Percentiles rank a stretch among this genome's conserved stretches.
phyloP scores from a whole-genome alignment of 1,284 basidiomycete genomes.

The Sporisorium iseilematis-ciliati region DNA sequence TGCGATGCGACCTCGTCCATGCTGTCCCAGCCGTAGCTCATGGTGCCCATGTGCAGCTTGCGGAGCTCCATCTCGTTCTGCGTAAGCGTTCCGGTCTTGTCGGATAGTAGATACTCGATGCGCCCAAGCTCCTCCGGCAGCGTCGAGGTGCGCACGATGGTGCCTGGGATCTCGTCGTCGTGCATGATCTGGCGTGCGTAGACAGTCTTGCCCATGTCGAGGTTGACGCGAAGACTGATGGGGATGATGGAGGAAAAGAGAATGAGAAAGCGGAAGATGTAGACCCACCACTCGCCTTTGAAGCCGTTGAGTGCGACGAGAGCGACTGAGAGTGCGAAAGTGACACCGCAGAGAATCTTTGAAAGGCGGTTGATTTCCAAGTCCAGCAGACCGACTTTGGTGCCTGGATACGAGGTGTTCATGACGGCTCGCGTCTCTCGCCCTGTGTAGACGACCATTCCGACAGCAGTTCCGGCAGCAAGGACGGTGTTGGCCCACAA shows the following conservation, averaged over 20 bases:
- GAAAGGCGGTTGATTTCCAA: slow-evolving; percentile 94
- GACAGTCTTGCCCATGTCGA: slow-evolving; percentile 99
- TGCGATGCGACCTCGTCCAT: slow-evolving; percentile 98
- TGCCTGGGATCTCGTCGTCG: slow-evolving; percentile 90
- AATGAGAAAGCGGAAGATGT: slow-evolving; percentile 95
- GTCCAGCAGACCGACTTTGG: slow-evolving; percentile 92
- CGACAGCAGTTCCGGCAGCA: slow-evolving; percentile 91
- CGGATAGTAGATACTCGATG: slow-evolving; percentile 93
- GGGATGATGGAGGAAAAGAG: slow-evolving; percentile 99
- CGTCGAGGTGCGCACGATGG: slow-evolving; percentile 95
- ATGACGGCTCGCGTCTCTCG: slow-evolving; percentile 96
- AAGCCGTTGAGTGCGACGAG: slow-evolving; percentile 97
- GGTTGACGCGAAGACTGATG: slow-evolving; percentile 96
- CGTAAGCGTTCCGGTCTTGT: slow-evolving; percentile 97
- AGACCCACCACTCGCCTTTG: slow-evolving; percentile 94
- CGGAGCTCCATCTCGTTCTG: slow-evolving; percentile 99
- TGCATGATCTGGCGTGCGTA: slow-evolving; percentile 95
- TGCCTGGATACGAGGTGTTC: slow-evolving; percentile 97
- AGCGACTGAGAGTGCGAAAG: slow-evolving; percentile 88
- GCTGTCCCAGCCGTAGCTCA: slow-evolving; percentile 94
- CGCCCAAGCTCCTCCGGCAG: slow-evolving; percentile 95
- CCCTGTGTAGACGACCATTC: slow-evolving; percentile 93
- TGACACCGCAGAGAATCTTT: slow-evolving; percentile 96
- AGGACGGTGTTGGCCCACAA: slow-evolving; percentile 98
- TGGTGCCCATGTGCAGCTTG: slow-evolving; percentile 97